These are phyloP conservation scores for Gossypium longicalyx DNA, from an alignment of 345 rosid species.

Conservation along the genomic window DNA sequence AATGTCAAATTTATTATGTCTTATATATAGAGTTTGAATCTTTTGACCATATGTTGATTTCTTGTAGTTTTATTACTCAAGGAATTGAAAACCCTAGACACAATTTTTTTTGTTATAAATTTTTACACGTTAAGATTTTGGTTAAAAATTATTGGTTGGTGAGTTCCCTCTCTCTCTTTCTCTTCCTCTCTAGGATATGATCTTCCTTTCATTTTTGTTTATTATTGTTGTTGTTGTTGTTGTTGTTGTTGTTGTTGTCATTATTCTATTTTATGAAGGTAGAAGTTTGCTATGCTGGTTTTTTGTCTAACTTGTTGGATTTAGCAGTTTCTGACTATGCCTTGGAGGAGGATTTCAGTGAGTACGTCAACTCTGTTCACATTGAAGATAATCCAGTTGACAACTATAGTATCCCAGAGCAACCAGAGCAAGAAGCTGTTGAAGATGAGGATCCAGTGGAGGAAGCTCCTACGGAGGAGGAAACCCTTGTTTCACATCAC, in stretches of 20 bases:
- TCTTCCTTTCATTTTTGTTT: not conserved
- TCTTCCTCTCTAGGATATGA: no score
- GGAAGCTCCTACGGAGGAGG: conserved; percentile 64
- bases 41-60: not conserved
- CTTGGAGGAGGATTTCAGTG: conserved; percentile 80
- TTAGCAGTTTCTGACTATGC: conserved; percentile 59
- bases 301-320: conserved; percentile 17
- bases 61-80: not conserved
- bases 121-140: not conserved
- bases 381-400: conserved; percentile 72
- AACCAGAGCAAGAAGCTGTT: conserved; percentile 52
- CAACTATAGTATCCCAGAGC: conserved; percentile 60
- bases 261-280: not conserved
- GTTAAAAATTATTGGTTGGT: not conserved
- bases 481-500: conserved; percentile 33
- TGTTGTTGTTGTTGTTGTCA: not conserved
- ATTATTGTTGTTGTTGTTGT: no score
- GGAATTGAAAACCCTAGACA: not conserved
- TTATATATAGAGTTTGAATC: not conserved
- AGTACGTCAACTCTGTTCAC: conserved; percentile 55
- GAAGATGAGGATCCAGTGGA: conserved; percentile 57
- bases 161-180: not conserved
- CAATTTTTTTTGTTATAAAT: not conserved
- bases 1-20: not conserved
- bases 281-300: not conserved